Evolutionary conservation across 192 early-diverging fungal genomes (phyloP).

Genomic region (Mortierella claussenii): DNA sequence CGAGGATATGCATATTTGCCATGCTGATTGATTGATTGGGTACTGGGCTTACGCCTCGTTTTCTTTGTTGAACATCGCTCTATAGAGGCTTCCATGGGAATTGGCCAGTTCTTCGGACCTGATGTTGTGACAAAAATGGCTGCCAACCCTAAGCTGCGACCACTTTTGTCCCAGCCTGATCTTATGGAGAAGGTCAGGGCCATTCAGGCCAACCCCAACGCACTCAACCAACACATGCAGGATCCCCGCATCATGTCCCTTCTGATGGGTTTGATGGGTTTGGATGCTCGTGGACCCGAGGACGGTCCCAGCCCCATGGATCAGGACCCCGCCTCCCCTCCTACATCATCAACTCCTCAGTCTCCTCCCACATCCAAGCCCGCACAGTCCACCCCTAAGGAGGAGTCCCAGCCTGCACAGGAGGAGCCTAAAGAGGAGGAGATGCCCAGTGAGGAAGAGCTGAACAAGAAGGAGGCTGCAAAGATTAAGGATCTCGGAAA

Average conservation of each 20-base stretch:
- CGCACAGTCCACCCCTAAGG: conserved; percentile 16
- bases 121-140: conserved; percentile 84
- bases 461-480: conserved; percentile 73
- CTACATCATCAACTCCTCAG: neutral
- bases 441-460: conserved; percentile 67
- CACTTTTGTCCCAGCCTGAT: conserved; percentile 81
- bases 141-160: conserved; percentile 80
- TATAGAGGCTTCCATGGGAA: conserved; percentile 48
- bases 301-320: conserved; percentile 51
- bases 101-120: conserved; percentile 79
- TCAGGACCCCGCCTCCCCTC: conserved; percentile 33
- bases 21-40: too few species aligned
- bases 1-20: neutral
- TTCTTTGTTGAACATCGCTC: neutral
- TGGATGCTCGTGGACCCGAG: conserved; percentile 63
- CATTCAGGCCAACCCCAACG: conserved; percentile 79
- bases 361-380: conserved; percentile 26
- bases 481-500: conserved; percentile 91
- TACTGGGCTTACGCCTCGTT: neutral
- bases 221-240: conserved; percentile 74
- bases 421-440: conserved; percentile 52
- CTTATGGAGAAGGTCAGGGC: conserved; percentile 77
- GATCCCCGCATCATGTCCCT: conserved; percentile 87
- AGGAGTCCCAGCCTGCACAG: conserved; percentile 52
- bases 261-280: conserved; percentile 80